Evolutionary conservation across 805 yeast genomes (phyloP).

Genomic region (Candida germanica): DNA sequence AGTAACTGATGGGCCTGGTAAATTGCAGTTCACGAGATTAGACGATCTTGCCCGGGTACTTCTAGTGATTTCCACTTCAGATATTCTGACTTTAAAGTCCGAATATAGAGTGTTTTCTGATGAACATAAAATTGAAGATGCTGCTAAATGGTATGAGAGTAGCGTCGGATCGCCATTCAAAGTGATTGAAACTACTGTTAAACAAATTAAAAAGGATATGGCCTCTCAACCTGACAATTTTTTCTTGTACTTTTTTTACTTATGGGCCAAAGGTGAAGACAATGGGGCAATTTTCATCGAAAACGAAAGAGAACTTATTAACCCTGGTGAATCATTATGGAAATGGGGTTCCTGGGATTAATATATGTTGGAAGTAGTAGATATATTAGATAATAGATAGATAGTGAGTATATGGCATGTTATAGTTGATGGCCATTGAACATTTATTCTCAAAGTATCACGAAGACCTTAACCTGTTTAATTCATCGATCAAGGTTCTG

Average conservation of each 20-base stretch:
- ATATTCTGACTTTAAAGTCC: slow-evolving; percentile 41
- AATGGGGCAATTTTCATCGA: not conserved
- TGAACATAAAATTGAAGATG: slow-evolving; percentile 32
- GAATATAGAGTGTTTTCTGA: slow-evolving; percentile 42
- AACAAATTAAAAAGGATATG: slow-evolving; percentile 10
- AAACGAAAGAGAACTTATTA: slow-evolving; percentile 6
- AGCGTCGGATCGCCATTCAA: not conserved
- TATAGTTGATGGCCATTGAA: slow-evolving; percentile 32
- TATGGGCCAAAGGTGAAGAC: not conserved
- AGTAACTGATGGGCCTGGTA: slow-evolving; percentile 41
- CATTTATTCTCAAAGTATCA: too few relatives aligned
- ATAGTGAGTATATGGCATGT: slow-evolving; percentile 70
- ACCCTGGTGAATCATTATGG: slow-evolving; percentile 10
- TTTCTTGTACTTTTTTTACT: slow-evolving; percentile 29
- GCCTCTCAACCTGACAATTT: slow-evolving; percentile 33
- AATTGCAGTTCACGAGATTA: slow-evolving; percentile 33
- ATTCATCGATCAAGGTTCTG: slow-evolving; percentile 20
- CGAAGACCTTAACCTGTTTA: slow-evolving; percentile 7
- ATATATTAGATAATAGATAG: too few relatives aligned
- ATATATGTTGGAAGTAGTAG: too few relatives aligned
- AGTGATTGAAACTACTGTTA: not conserved
- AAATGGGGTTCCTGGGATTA: slow-evolving; percentile 4
- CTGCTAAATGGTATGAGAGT: slow-evolving; percentile 15
- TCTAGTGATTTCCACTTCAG: slow-evolving; percentile 38
- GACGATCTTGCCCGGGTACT: slow-evolving; percentile 44